Conservation (phyloP, 768 basidiomycete species). For the Rhodotorula kratochvilovae region DNA sequence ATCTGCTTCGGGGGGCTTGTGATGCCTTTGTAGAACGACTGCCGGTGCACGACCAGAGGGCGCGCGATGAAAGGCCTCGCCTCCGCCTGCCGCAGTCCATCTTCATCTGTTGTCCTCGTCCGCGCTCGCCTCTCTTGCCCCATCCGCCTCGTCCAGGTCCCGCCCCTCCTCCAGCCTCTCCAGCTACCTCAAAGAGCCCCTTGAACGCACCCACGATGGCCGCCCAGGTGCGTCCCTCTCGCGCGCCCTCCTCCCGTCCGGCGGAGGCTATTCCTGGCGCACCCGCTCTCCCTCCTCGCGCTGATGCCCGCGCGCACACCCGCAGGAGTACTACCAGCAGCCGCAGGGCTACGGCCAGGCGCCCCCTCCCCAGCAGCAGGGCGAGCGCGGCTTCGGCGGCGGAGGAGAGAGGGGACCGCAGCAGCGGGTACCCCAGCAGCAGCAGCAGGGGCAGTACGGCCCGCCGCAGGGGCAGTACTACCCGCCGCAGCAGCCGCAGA, state of each 20-base stretch:
- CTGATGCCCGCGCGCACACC: too few species aligned
- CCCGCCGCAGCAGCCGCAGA: conserved; percentile 10
- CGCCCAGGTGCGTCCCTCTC: neutral
- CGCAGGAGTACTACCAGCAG: conserved; percentile 16
- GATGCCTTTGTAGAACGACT: neutral
- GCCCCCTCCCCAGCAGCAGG: neutral
- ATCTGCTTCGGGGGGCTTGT: too few species aligned
- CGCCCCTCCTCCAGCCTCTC: too few species aligned
- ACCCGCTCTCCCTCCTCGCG: neutral
- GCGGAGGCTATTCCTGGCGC: neutral
- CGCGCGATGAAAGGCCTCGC: too few species aligned
- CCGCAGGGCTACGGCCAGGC: neutral
- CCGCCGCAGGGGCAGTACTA: neutral
- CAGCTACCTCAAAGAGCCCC: too few species aligned
- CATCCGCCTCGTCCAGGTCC: too few species aligned
- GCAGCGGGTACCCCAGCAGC: conserved; percentile 19
- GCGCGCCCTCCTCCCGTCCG: neutral
- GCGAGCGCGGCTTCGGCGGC: neutral
- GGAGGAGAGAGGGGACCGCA: neutral
- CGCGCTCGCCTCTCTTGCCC: too few species aligned
- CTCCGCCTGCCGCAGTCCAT: too few species aligned
- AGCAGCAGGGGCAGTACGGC: neutral
- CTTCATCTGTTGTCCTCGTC: too few species aligned
- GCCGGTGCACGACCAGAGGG: neutral
- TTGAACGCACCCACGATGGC: neutral